phyloP scores from a whole-genome alignment of 768 basidiomycete genomes.

The Xerocomellus intermedius region DNA sequence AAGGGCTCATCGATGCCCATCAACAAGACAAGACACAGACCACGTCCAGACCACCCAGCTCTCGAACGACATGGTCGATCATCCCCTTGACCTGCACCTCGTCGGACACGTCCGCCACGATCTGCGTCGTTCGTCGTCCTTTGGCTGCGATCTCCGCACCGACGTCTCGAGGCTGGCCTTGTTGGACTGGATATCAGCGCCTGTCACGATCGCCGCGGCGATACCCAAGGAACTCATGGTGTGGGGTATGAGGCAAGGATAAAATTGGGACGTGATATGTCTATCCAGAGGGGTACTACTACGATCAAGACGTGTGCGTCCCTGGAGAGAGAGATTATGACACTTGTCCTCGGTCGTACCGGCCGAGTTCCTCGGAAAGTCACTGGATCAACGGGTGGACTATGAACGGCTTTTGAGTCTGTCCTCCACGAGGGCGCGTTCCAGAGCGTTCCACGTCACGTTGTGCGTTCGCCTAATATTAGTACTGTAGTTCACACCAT shows the following conservation, averaged over 20 bases:
- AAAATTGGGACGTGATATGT: neutral
- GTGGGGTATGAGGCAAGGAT: neutral
- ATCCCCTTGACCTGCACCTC: constrained; percentile 12
- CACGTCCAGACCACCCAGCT: constrained; percentile 11
- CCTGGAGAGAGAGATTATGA: neutral
- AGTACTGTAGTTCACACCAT: too few species aligned
- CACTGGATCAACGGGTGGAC: too few species aligned
- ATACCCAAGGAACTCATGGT: constrained; percentile 15
- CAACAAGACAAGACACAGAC: constrained; percentile 4
- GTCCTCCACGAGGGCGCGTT: neutral
- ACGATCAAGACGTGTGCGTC: too few species aligned
- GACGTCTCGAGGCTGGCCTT: constrained; percentile 4
- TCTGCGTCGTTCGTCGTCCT: neutral
- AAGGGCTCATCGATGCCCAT: neutral
- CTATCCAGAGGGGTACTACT: neutral
- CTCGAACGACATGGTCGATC: constrained; percentile 5
- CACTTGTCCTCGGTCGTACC: neutral
- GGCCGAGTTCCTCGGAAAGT: neutral
- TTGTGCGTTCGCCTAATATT: too few species aligned
- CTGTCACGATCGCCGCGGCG: constrained; percentile 40
- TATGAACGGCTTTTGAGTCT: too few species aligned
- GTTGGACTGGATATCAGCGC: constrained; percentile 36
- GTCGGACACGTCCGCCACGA: constrained; percentile 1
- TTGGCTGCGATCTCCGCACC: neutral
- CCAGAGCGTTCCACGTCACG: neutral